Evolutionary conservation across 345 rosid species (phyloP).

Genomic region (Erucastrum elatum): DNA sequence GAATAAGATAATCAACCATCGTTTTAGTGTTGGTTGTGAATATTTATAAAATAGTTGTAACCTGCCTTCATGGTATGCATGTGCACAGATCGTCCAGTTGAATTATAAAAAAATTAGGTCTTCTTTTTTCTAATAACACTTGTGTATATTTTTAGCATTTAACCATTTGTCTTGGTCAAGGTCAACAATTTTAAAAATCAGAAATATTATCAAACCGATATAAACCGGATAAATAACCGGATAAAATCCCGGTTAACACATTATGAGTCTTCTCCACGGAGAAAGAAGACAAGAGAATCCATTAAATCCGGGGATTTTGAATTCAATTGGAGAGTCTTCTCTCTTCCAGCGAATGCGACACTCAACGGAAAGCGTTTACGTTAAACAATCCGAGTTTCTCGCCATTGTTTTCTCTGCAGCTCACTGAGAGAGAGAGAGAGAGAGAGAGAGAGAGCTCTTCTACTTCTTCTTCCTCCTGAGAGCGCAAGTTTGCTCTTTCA

Average conservation of each 20-base stretch:
- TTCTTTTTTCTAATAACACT: too few species aligned
- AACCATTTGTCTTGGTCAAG: not conserved
- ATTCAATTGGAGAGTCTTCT: not conserved
- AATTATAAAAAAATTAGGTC: not conserved
- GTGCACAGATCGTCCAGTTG: not conserved
- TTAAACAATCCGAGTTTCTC: not conserved
- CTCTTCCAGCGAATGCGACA: not conserved
- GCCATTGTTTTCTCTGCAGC: not conserved
- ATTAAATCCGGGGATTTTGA: not conserved
- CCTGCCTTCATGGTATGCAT: not conserved
- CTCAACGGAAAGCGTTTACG: not conserved
- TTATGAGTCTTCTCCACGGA: not conserved
- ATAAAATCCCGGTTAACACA: not conserved
- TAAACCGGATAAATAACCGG: constrained; percentile 17
- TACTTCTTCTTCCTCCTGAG: not conserved
- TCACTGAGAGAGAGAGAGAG: not conserved
- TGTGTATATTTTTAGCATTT: not conserved
- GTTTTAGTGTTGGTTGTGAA: not conserved
- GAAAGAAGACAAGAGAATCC: not conserved
- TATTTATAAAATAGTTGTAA: not conserved
- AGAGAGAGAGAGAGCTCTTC: not conserved
- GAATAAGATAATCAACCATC: not conserved
- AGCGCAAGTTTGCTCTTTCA: not conserved
- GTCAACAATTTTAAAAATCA: not conserved
- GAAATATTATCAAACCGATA: not conserved